Base-by-base conservation (phyloP, 1,139 yeast genomes). In the Yamadazyma buinensis region DNA sequence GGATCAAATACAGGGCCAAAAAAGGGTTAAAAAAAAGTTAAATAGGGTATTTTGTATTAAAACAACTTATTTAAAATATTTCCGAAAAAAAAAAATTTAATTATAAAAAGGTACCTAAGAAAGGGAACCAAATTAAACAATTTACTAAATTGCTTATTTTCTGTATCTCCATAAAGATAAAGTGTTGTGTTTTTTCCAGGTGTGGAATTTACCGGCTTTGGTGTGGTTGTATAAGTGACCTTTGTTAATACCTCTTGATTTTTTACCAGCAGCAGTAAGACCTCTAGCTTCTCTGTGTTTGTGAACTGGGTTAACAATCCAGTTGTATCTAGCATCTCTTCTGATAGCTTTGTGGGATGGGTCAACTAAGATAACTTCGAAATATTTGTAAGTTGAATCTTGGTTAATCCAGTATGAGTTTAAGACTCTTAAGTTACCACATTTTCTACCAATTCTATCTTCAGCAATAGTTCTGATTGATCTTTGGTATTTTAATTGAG, bases 241-340 rank as follows among this genome's bases (percentile, higher is more conserved):
- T 85, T 90, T 92, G 95, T 88, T 87, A 83, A 92, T 87, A 86
- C 98, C 98, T 82, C 98, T 85, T 76, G 95, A 87, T 75, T 87
- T 84, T 94, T 88, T 92, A 69, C 98, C 98, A 59, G 94, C 83
- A 60, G 97, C 65, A 62, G 98, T 92, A 64, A 92, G 87, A 74
- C 97, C 97, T 84, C 98, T 94, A 62, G 95, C 76, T 77, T 94
- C 98, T 79, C 98, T 88, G 86, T 87, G 97, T 85, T 92, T 92
- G 95, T 92, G 98, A 55, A 92, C 98, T 63, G 98, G 95, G 86
- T 87, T 86, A 67, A 75, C 87, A 74, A 92, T 92, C 98, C 98
- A 92, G 97, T 94, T 92, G 95, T 82, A 82, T 77, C 94, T 84
- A 57, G 98, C 83, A 64, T 90, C 97, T 74, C 95, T 86, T 80